Evolutionary conservation across 176 grass and related monocot species (phyloP), one percentile per base, ranked within the genome.

Genomic region (Guadua angustifolia): DNA sequence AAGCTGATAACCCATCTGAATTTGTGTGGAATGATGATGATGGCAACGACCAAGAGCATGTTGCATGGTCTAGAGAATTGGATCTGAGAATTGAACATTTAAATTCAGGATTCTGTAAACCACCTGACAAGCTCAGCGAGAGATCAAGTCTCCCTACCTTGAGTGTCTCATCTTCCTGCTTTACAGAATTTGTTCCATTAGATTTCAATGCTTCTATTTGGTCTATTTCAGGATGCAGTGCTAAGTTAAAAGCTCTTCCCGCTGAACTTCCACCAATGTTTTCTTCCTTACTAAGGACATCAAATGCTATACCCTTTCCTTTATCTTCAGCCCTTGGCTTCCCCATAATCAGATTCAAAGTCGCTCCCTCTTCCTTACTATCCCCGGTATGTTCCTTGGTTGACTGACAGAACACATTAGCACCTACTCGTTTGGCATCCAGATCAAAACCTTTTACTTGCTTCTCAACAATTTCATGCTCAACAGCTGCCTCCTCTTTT

Each of bases 101-200:
- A 21, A 56, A 78, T 64, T 83, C 80, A 77, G 76, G 83, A 92
- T 90, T 79, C 44, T 75, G 66, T 69, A 88, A 92, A 69, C 75
- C 65, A 85, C 80, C 93, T 80, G 96, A 92, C 26, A 98, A 79
- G 69, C 87, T 89, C 74, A 98, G 89, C 18, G 91, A 98, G 70
- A 98, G 91, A 90, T 98, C 91, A 64, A 98, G 91, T 68, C 77
- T 91, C 73, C 87, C 90, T 59, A 80, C 55, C 58, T 90, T 95
- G 81, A 84, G 66, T 62, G 73, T 76, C 0, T 91, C 89, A 71
- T 86, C 12, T 73, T 85, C 83, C 26, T 56, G 36, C 75, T 92
- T 98, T 42, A 65, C 40, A 50, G 36, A 42, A 75, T 12, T 49
- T 60, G 13, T 82, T 43, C 72, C 70, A 84, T 77, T 45, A 83